Evolutionary conservation across 2,329 filamentous ascomycete species (phyloP), one percentile per base, ranked within the genome.

Genomic region (Venturia asperata): DNA sequence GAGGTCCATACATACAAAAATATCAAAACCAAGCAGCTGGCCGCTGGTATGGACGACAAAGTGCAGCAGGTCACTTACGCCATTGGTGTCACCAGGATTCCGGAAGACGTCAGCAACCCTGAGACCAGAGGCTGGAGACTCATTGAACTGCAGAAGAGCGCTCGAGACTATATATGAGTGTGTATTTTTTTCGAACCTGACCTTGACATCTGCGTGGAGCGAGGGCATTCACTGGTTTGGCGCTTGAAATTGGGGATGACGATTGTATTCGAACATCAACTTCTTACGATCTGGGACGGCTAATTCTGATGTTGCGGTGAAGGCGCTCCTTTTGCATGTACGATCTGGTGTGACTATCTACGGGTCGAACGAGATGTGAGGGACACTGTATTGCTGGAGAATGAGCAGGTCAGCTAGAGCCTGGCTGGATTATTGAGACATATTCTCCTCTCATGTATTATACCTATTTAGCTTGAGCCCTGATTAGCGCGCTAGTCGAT

Each of bases 91-190:
- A 99, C 94, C 3, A 84, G 94, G 69, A 87, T 96, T 67, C 88
- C 94, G 1, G 94, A 99, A 74, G 94, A 99, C 71, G 93, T 97
- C 70, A 93, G 88, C 81, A 97, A 99, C 77, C 90, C 92, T 1
- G 94, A 99, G 80, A 99, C 94, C 13, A 85, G 92, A 73, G 94
- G 94, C 41, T 99, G 94, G 94, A 88, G 93, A 72, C 81, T 99
- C 76, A 97, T 99, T 74, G 94, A 99, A 80, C 86, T 99, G 81
- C 94, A 99, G 78, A 99, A 99, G 87, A 95, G 91, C 76, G 93
- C 90, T 65, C 86, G 94, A 73, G 94, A 99, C 79, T 97, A 89
- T 72, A 87, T 88, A 69, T 90, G 80, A 85, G 63, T 19, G 34
- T 45, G 39, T n/a, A 34, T n/a, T 37, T 21, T 58, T 15, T 58